Evolutionary conservation across 148 eudicot genomes (phyloP), one percentile per base, ranked within the genome.

Genomic region (Fagopyrum esculentum): DNA sequence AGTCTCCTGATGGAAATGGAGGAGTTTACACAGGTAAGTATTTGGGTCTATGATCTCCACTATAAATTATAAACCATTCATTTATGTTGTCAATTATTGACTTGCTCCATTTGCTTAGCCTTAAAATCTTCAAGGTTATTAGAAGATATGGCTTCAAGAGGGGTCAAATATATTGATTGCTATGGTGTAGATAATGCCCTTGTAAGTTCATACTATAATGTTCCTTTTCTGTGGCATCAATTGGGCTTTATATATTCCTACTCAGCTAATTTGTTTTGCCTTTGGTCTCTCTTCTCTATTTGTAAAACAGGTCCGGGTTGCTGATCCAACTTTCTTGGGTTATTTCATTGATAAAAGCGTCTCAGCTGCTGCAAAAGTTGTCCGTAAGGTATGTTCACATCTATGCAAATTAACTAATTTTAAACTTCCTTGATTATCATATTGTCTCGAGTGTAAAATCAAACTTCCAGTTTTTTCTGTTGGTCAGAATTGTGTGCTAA

Each of bases 1-100:
- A 85, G 85, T 86, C 99, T 76, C 99, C 99, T 45, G 99, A 95
- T 87, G 99, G 99, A 66, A 95, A 95, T 83, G 99, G 99, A 85
- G 99, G 99, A 86, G 94, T 95, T 71, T 95, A 89, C 84, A 78
- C 92, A 77, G 98, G 98, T 95, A 77, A 48, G 30, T 19, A 45
- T 16, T 61, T 45, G 49, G 10, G 4, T 45, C 19, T 63, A 19
- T 52, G 16, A 26, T 73, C 35, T 11, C 66, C 66, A 17, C 35
- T 50, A n/a, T 30, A 73, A 12, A 16, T 11, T 73, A 44, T 15
- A 73, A 12, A 35, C 22, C 55, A 44, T 15, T 17, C 71, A 66
- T 46, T 66, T 40, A 11, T 5, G 17, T 66, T 15, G 47, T 66
- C 69, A 66, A 40, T 66, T 12, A 15, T 60, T 77, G 69, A 84